These are phyloP conservation scores for Paramarasmius palmivorus DNA, from an alignment of 1,284 basidiomycete genomes.

Conservation along the genomic window DNA sequence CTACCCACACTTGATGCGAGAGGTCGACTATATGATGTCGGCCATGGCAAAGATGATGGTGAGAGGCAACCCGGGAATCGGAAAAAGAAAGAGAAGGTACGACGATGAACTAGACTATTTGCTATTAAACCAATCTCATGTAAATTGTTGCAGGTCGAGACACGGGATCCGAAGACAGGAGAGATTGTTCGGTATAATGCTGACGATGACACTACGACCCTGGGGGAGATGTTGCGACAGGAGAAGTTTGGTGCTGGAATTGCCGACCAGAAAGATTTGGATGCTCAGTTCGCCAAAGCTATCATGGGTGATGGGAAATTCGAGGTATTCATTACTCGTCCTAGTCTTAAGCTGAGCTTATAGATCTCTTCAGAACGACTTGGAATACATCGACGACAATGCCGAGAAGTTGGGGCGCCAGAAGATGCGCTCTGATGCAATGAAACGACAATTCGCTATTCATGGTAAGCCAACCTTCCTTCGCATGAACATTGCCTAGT, in stretches of 20 bases:
- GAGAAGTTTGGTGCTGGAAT: conserved; percentile 90
- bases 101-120: conserved; percentile 16
- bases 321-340: conserved; percentile 46
- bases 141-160: conserved; percentile 90
- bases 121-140: too few relatives aligned
- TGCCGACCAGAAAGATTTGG: conserved; percentile 87
- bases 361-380: conserved; percentile 55
- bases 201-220: conserved; percentile 84
- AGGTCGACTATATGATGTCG: conserved; percentile 91
- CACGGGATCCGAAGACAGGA: conserved; percentile 85
- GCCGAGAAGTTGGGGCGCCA: conserved; percentile 89
- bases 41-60: conserved; percentile 61
- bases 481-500: background rate
- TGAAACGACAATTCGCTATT: conserved; percentile 97
- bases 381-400: conserved; percentile 97
- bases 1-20: conserved; percentile 88
- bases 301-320: conserved; percentile 89
- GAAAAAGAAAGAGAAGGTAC: conserved; percentile 76
- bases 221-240: conserved; percentile 92
- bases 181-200: conserved; percentile 84
- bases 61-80: conserved; percentile 63
- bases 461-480: conserved; percentile 55
- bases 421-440: conserved; percentile 93
- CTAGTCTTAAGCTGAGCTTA: background rate
- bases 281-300: conserved; percentile 85